Base-by-base conservation (phyloP, 805 yeast genomes). In the Metschnikowia amazonensis region DNA sequence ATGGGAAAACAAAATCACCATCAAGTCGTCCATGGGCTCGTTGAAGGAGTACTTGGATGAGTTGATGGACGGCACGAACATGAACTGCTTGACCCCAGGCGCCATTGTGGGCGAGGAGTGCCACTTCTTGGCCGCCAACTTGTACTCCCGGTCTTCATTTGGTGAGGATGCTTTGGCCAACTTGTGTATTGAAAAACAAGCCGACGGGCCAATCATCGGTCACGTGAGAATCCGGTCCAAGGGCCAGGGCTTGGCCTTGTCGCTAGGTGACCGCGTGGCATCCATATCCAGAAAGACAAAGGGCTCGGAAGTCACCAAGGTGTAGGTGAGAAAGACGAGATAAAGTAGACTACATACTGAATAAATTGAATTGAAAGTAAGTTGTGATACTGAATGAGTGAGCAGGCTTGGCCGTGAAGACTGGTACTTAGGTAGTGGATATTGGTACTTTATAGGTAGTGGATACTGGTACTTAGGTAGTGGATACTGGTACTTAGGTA, bases 141-240 rank as follows among this genome's bases (percentile, higher is more conserved):
- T 94, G 60, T 94, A 92, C 61, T 89, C 97, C 2, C 81, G 84
- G 56, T 86, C 96, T 6, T 82, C 95, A 11, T 94, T 94, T 66
- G 99, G 99, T 37, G 99, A 94, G 69, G 97, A 92, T 63, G 98
- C 97, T 0, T 76, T 94, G 60, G 98, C 98, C 45, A 94, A 95
- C 62, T 72, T 94, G 66, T 88, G 96, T 70, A 86, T 94, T 60
- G 99, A 95, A 67, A 83, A 82, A 68, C 80, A 81, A 51, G 70
- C 79, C 8, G 76, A 75, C 47, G 90, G 92, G 9, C 82, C 84
- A 43, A 83, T 89, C 46, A 79, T 86, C 48, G 99, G 99, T 7
- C 96, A 90, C 61, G 96, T 90, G 37, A 82, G 99, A 70, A 90
- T 94, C 59, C 82, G 99, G 69, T 86, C 97, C 14, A 90, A 92